phyloP scores from a whole-genome alignment of 2,329 filamentous ascomycete species.

The Waltergamsia citrina region DNA sequence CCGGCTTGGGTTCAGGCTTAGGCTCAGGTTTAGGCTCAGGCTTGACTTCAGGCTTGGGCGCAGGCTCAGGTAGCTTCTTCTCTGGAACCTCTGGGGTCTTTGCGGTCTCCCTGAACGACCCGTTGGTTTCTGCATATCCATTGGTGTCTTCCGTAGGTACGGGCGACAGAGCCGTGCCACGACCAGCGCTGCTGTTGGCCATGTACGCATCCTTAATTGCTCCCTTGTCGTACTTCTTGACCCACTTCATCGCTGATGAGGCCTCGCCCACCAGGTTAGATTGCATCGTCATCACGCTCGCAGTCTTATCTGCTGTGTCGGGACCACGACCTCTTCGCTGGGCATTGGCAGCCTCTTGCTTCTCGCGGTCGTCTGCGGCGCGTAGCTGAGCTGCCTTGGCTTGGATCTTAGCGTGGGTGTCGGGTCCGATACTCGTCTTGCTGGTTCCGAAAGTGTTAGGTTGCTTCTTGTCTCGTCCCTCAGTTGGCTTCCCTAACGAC shows the following conservation, averaged over 20 bases:
- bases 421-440: conserved; percentile 77
- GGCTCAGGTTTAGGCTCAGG: no score
- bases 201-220: conserved; percentile 80
- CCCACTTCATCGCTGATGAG: conserved; percentile 93
- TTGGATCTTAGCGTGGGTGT: conserved; percentile 89
- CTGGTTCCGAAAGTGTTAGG: conserved; percentile 39
- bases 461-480: conserved; percentile 31
- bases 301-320: conserved; percentile 63
- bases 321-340: conserved; percentile 47
- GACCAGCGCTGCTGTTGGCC: conserved; percentile 61
- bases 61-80: conserved; percentile 21
- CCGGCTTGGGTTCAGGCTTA: conserved; percentile 2
- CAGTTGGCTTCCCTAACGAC: conserved; percentile 54
- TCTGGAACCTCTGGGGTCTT: conserved; percentile 29
- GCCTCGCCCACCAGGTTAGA: conserved; percentile 78
- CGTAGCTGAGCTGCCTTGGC: conserved; percentile 81
- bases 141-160: conserved; percentile 16
- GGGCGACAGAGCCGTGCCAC: conserved; percentile 36
- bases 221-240: conserved; percentile 88
- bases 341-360: conserved; percentile 28
- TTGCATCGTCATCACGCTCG: conserved; percentile 82
- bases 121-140: conserved; percentile 4
- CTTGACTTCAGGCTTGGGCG: conserved; percentile 2
- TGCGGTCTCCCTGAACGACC: conserved; percentile 11
- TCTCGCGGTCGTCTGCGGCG: conserved; percentile 55